Base-by-base conservation (phyloP, 2,329 filamentous ascomycete species). In the Hawksworthiomyces lignivorus region DNA sequence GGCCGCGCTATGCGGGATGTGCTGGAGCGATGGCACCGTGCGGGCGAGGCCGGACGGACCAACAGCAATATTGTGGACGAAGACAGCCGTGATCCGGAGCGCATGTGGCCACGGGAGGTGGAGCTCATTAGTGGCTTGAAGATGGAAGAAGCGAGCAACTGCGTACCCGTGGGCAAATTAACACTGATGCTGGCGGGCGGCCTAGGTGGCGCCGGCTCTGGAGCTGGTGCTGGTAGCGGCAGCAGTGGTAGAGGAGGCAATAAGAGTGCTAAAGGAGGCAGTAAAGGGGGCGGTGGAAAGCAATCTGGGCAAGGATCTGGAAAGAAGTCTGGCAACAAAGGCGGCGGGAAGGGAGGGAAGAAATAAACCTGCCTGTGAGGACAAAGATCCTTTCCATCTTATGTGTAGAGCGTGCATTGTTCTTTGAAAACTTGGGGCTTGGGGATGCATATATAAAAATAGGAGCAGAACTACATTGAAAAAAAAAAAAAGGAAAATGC, bases 1-100 rank as follows among this genome's bases (percentile, higher is more conserved):
- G 90, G 92, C 9, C 97, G 96, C 60, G 89, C 88, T 0, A 80
- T 95, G 36, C 87, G 86, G 59, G 90, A 97, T 62, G 82, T 97
- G 24, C 63, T 97, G n/a, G 79, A 82, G 36, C 75, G 76, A 46
- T 96, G 90, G 89, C 73, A 82, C 50, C 47, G 43, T 3, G 49
- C 42, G 0, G 62, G 70, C 17, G 87, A 80, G 37, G 75, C 79
- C 7, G 60, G 56, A 8, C 72, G 66, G 56, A 80, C 28, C 19
- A 44, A 38, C 20, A 36, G 21, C 31, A 36, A 30, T 24, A 72
- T 73, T 19, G 58, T 83, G 1, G 81, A 86, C 55, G 78, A 82
- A 56, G 63, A 65, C 44, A 66, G 69, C 28, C 61, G 64, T 40
- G 82, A 84, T 54, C 70, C 69, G 10, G 87, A 94, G 67, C 77